Evolutionary conservation across 1,284 basidiomycete species (phyloP).

Genomic region (Ganoderma sinense): DNA sequence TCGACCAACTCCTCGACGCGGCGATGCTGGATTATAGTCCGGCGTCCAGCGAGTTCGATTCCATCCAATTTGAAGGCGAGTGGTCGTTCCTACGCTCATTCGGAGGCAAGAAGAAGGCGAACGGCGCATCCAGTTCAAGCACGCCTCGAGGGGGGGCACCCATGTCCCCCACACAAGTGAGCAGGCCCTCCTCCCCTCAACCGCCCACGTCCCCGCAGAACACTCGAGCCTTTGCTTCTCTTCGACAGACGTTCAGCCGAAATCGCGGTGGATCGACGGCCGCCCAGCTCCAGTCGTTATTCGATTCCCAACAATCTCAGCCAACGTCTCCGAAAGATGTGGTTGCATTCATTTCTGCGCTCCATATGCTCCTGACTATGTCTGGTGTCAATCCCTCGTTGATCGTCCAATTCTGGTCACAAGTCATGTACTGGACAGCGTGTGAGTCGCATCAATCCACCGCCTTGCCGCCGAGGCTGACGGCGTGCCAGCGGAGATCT

Average conservation of each 20-base stretch:
- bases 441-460: conserved; percentile 54
- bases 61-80: conserved; percentile 93
- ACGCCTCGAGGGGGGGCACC: conserved; percentile 48
- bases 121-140: conserved; percentile 41
- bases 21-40: conserved; percentile 88
- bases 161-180: conserved; percentile 51
- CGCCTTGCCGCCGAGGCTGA: conserved; percentile 39
- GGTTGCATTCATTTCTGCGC: conserved; percentile 86
- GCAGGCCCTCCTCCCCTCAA: conserved; percentile 54
- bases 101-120: conserved; percentile 68
- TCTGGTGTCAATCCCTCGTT: conserved; percentile 94
- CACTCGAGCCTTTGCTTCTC: conserved; percentile 64
- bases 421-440: conserved; percentile 93
- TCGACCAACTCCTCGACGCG: conserved; percentile 87
- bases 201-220: conserved; percentile 49
- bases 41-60: conserved; percentile 79
- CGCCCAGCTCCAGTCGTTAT: conserved; percentile 58
- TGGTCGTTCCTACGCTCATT: conserved; percentile 92
- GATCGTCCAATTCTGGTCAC: conserved; percentile 92
- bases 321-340: conserved; percentile 69
- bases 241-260: conserved; percentile 67
- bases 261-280: conserved; percentile 52
- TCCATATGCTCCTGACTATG: conserved; percentile 85
- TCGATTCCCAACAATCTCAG: conserved; percentile 49
- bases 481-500: conserved; percentile 77